Percentiles rank a stretch among this genome's conserved stretches.
Evolutionary conservation across 352 stramenopile genomes (phyloP).

Genomic region (Pythium pyrilobum): DNA sequence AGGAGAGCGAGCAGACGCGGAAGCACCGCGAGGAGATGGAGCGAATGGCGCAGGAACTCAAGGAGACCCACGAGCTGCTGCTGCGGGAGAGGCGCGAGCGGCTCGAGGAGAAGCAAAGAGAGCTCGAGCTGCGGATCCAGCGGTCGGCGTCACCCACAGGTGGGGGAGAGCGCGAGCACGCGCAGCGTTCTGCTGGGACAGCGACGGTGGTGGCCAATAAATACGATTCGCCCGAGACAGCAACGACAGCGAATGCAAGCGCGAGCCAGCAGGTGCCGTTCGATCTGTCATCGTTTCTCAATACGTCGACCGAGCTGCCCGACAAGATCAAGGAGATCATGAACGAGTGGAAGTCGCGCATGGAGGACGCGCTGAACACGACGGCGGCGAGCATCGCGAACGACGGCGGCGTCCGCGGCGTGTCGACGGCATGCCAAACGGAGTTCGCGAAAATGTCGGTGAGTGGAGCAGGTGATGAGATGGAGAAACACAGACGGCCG

Average conservation of each 20-base stretch:
- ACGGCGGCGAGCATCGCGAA: constrained; percentile 17
- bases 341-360: constrained; percentile 53
- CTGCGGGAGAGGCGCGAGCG: constrained; percentile 47
- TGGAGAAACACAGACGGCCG: not conserved
- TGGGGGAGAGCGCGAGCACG: no score
- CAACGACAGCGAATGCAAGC: not conserved
- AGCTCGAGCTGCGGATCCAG: constrained; percentile 40
- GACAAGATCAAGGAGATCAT: constrained; percentile 55
- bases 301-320: constrained; percentile 47
- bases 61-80: constrained; percentile 46
- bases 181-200: no score
- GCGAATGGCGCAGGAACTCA: constrained; percentile 32
- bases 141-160: constrained; percentile 1
- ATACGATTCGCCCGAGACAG: constrained; percentile 5
- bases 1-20: constrained; percentile 24
- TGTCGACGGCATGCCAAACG: constrained; percentile 14
- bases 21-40: constrained; percentile 33
- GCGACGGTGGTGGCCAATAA: not conserved
- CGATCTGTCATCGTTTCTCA: constrained; percentile 48
- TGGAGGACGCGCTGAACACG: constrained; percentile 36
- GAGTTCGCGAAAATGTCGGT: not conserved
- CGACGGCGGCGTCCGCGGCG: not conserved
- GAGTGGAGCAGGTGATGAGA: not conserved
- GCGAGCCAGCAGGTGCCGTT: not conserved
- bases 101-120: constrained; percentile 54